Evolutionary conservation across 1,284 basidiomycete species (phyloP).

Genomic region (Ceratobasidium sp.): DNA sequence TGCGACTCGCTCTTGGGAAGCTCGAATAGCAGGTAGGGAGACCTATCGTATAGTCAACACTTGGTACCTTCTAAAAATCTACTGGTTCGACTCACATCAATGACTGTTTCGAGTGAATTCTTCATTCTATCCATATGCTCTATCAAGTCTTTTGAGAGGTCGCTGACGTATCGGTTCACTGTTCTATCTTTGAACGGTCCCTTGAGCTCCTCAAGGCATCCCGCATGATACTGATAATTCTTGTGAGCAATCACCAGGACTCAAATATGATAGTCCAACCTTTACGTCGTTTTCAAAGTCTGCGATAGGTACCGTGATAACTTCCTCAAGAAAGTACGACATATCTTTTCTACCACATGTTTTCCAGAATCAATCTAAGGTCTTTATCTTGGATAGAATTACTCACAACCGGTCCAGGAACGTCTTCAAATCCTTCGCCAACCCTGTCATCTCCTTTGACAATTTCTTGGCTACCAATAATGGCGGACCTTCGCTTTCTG

Average conservation of each 20-base stretch:
- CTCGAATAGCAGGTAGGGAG: conserved; percentile 78
- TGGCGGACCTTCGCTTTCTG: too few species aligned
- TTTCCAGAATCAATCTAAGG: background rate
- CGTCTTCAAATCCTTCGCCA: conserved; percentile 69
- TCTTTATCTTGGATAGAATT: background rate
- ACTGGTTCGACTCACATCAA: conserved; percentile 66
- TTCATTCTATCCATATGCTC: conserved; percentile 74
- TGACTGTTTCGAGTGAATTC: conserved; percentile 69
- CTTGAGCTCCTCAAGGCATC: conserved; percentile 68
- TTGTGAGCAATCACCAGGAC: background rate
- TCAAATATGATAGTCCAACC: background rate
- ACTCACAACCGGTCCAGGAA: conserved; percentile 54
- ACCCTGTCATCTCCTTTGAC: conserved; percentile 66
- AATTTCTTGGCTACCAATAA: conserved; percentile 67
- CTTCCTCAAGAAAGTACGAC: conserved; percentile 62
- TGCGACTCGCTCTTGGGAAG: conserved; percentile 75
- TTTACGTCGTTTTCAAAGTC: conserved; percentile 74
- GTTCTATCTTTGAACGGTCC: conserved; percentile 58
- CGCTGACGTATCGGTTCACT: conserved; percentile 75
- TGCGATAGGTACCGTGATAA: conserved; percentile 70
- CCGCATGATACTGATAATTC: conserved; percentile 68
- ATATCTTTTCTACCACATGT: conserved; percentile 23
- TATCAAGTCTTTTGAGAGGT: conserved; percentile 69
- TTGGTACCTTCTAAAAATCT: background rate
- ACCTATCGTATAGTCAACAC: conserved; percentile 47